These are phyloP conservation scores for Coniella vitis DNA, from an alignment of 2,329 filamentous ascomycete genomes.

Conservation along the genomic window DNA sequence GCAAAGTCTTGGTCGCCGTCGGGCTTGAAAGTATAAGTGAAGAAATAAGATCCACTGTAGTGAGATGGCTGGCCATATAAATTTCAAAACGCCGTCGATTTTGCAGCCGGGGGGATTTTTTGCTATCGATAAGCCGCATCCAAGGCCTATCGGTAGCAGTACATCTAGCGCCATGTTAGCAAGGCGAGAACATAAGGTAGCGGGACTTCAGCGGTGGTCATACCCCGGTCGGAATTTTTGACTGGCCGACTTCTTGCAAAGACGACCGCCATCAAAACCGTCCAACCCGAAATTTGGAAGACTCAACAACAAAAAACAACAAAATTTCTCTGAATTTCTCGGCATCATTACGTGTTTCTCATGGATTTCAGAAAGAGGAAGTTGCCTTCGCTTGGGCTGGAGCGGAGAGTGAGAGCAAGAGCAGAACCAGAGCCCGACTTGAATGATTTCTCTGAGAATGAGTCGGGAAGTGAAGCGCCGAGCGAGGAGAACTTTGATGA, in stretches of 20 bases:
- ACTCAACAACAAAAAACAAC: not conserved
- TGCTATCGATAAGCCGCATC: constrained; percentile 11
- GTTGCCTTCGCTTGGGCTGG: constrained; percentile 28
- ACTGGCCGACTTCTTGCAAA: not conserved
- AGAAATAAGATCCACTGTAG: not conserved
- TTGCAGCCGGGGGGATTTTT: not conserved
- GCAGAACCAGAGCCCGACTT: constrained; percentile 37
- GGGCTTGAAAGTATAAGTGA: not conserved
- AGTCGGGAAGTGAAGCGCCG: constrained; percentile 16
- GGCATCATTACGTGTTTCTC: not conserved
- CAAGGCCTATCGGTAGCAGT: not conserved
- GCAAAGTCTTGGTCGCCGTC: too few species aligned
- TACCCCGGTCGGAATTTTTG: constrained; percentile 8
- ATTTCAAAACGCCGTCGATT: not conserved
- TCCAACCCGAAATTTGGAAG: constrained; percentile 1
- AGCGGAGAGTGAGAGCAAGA: constrained; percentile 37
- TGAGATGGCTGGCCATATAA: not conserved
- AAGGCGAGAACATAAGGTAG: not conserved
- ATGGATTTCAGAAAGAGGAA: constrained; percentile 38
- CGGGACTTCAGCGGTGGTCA: not conserved
- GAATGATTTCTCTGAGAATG: constrained; percentile 28
- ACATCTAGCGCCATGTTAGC: not conserved
- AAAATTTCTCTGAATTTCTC: not conserved
- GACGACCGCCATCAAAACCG: not conserved
- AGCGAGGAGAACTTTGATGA: constrained; percentile 21